phyloP scores from a whole-genome alignment of 208 protist genomes.

The Willaertia magna region DNA sequence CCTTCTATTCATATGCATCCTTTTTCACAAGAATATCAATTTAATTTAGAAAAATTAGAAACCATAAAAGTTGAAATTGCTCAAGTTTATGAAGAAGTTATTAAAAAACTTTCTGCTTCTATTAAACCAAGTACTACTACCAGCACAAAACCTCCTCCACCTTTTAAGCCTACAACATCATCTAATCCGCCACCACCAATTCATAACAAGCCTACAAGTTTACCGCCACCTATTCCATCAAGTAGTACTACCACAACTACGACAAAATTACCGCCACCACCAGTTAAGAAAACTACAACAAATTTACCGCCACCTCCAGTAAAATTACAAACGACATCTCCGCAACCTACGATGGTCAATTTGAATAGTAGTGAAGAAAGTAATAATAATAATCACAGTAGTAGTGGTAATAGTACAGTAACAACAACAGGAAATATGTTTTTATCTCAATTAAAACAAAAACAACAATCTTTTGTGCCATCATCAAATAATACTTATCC shows the following conservation, averaged over 20 bases:
- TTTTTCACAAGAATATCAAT: not conserved
- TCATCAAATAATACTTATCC: not conserved
- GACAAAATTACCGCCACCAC: not conserved
- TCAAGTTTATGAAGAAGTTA: not conserved
- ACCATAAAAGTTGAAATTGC: not conserved
- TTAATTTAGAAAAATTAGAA: not conserved
- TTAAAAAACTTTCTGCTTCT: not conserved
- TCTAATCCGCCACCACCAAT: not conserved
- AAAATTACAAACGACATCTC: too few species aligned
- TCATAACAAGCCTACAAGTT: not conserved
- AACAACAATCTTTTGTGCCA: not conserved
- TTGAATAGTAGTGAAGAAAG: not conserved
- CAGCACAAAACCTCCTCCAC: not conserved
- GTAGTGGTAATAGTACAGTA: not conserved
- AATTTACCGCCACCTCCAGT: not conserved
- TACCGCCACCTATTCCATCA: not conserved
- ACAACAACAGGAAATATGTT: not conserved
- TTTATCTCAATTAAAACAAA: not conserved
- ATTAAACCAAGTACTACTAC: not conserved
- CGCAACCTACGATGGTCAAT: not conserved
- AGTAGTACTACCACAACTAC: not conserved
- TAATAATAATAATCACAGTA: not conserved
- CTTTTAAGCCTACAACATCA: not conserved
- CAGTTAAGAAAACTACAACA: not conserved
- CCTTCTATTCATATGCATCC: not conserved